A percentile compares a stretch with the other conserved stretches of the same genome.
Conservation (phyloP, 2,329 filamentous ascomycete species). For the Penicillium crustosum region DNA sequence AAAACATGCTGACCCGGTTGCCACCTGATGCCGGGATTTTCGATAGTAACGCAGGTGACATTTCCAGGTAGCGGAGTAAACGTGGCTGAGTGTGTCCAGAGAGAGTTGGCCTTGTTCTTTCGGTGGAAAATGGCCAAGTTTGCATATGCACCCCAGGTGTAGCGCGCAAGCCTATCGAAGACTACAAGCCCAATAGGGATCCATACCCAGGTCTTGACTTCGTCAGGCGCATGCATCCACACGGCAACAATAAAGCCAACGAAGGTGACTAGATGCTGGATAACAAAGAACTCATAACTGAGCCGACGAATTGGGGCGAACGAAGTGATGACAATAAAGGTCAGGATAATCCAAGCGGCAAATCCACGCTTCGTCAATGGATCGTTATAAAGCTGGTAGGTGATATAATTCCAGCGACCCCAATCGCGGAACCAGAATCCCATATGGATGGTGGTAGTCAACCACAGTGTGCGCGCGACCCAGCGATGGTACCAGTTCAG, state of each 20-base stretch:
- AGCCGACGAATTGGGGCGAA: slow-evolving; percentile 50
- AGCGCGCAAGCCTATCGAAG: slow-evolving; percentile 47
- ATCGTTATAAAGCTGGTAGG: slow-evolving; percentile 50
- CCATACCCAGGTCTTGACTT: slow-evolving; percentile 49
- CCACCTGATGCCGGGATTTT: slow-evolving; percentile 58
- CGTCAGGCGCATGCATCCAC: slow-evolving; percentile 49
- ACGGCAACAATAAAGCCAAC: slow-evolving; percentile 50
- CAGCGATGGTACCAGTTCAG: slow-evolving; percentile 56
- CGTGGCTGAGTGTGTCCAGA: slow-evolving; percentile 46
- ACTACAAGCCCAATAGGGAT: slow-evolving; percentile 48
- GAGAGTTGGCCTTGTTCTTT: slow-evolving; percentile 14
- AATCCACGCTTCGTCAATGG: slow-evolving; percentile 53
- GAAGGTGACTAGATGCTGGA: slow-evolving; percentile 55
- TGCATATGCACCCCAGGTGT: slow-evolving; percentile 36
- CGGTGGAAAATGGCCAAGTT: slow-evolving; percentile 47
- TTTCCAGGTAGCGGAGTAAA: slow-evolving; percentile 54
- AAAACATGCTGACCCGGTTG: slow-evolving; percentile 64
- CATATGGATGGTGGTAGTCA: slow-evolving; percentile 56
- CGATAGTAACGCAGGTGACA: slow-evolving; percentile 58
- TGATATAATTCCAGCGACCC: slow-evolving; percentile 53
- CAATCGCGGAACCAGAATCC: slow-evolving; percentile 56
- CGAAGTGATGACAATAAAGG: slow-evolving; percentile 54
- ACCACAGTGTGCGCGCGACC: slow-evolving; percentile 52
- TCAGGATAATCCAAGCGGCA: slow-evolving; percentile 52
- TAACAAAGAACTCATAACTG: slow-evolving; percentile 56